phyloP scores from a whole-genome alignment of 176 grass and related monocot species.

The Oryza rufipogon region DNA sequence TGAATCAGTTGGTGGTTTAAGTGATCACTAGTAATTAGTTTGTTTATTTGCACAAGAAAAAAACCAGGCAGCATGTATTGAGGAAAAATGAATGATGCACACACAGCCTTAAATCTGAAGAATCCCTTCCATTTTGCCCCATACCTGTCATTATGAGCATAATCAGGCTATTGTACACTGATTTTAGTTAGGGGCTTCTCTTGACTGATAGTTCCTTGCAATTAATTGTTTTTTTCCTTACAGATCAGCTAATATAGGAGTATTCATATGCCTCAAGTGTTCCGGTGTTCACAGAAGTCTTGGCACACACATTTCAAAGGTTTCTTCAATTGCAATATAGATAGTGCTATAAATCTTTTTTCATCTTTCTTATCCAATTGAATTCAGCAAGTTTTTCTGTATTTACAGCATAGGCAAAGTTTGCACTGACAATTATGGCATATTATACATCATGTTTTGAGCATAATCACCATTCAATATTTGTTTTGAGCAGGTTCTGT shows the following conservation, averaged over 20 bases:
- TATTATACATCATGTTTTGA: background rate
- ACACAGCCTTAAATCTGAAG: background rate
- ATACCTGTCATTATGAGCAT: background rate
- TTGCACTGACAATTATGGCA: background rate
- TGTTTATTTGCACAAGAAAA: background rate
- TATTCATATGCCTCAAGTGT: conserved; percentile 78
- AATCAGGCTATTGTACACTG: background rate
- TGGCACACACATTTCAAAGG: conserved; percentile 79
- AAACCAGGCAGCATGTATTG: background rate
- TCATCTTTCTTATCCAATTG: background rate
- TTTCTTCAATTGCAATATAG: conserved; percentile 22
- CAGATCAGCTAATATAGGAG: conserved; percentile 73
- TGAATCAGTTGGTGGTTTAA: background rate
- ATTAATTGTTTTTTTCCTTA: background rate
- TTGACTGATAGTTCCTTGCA: background rate
- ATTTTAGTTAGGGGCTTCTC: background rate
- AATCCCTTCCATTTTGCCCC: background rate
- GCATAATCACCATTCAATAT: background rate
- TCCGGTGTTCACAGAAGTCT: conserved; percentile 71
- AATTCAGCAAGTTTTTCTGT: background rate
- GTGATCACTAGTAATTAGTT: background rate
- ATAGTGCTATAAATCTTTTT: conserved; percentile 1
- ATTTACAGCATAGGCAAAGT: background rate
- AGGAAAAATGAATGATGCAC: background rate
- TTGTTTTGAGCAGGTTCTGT: conserved; percentile 57